Evolutionary conservation across 495 filamentous ascomycete species (phyloP).

Genomic region (Penicillium turbatum): DNA sequence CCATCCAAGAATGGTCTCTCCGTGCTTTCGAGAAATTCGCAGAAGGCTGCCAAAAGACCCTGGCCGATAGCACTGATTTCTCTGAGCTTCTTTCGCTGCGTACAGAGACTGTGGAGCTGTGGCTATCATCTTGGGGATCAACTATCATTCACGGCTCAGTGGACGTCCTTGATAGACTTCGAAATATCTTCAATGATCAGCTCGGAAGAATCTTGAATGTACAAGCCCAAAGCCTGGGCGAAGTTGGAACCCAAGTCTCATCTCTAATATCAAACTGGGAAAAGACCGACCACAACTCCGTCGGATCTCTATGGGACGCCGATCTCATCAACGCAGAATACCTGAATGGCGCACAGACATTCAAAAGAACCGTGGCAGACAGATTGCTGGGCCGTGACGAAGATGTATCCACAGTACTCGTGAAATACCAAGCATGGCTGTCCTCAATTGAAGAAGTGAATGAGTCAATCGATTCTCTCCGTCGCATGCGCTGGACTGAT

Average conservation of each 20-base stretch:
- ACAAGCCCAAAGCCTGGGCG: slow-evolving; percentile 53
- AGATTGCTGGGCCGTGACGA: slow-evolving; percentile 62
- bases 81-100: slow-evolving; percentile 63
- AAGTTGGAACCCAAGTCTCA: slow-evolving; percentile 51
- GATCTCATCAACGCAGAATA: slow-evolving; percentile 50
- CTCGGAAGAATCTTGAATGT: slow-evolving; percentile 55
- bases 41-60: slow-evolving; percentile 49
- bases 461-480: slow-evolving; percentile 60
- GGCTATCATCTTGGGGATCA: slow-evolving; percentile 54
- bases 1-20: slow-evolving; percentile 69
- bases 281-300: slow-evolving; percentile 39
- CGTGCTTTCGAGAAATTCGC: slow-evolving; percentile 63
- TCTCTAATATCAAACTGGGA: slow-evolving; percentile 51
- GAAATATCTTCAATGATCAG: slow-evolving; percentile 62
- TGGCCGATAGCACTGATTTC: slow-evolving; percentile 58
- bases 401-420: slow-evolving; percentile 54
- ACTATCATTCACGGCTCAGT: slow-evolving; percentile 46
- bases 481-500: slow-evolving; percentile 68
- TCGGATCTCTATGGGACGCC: slow-evolving; percentile 58
- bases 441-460: slow-evolving; percentile 56
- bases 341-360: slow-evolving; percentile 49
- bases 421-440: slow-evolving; percentile 65
- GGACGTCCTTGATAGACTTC: slow-evolving; percentile 61
- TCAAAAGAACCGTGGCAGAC: slow-evolving; percentile 50
- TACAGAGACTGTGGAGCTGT: slow-evolving; percentile 64